Base-by-base conservation (phyloP, 2,329 filamentous ascomycete species). In the Hymenoscyphus fructigenus region DNA sequence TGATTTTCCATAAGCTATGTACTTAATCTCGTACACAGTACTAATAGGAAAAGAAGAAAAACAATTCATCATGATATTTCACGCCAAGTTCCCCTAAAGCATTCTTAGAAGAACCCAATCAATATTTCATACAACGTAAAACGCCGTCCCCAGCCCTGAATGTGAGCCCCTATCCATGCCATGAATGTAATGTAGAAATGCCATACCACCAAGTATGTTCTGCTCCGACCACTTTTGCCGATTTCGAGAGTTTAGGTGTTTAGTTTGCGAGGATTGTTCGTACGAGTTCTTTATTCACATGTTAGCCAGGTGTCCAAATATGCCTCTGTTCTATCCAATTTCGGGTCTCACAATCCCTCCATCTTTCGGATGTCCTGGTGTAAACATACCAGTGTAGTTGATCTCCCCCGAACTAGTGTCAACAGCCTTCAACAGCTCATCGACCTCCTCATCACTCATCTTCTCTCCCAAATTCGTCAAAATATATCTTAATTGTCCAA, bases 401-500 rank as follows among this genome's bases (percentile, higher is more conserved):
- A 99, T 92, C 85, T 98, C 93, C 72, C 94, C 93, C 63, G 90
- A 94, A 80, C 90, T 95, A 67, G 93, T 96, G 78, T 99, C 95
- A 70, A 98, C 94, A 0, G 93, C 93, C 88, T 98, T 99, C 79
- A 99, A 88, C 76, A 99, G 85, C 85, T 99, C 95, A 78, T 98
- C 94, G 59, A 99, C 95, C 84, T 99, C 95, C 69, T 98, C 95
- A 75, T 99, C 94, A 67, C 91, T 92, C 93, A 99, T 97, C 85
- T 98, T 98, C 89, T 99, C 95, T 75, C 95, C 95, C 74, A 99
- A 82, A 78, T 98, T 98, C 64, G 95, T 99, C 75, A 99, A 82
- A 78, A 99, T 94, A 82, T 99, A 99, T 81, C 96, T 91, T 79
- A 99, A 86, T 82, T 99, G 95, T 65, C 95, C 95, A 70, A 98